A percentile compares a stretch with the other conserved stretches of the same genome.
Conservation (phyloP, 1,284 basidiomycete species). For the Melampsora occidentalis region DNA sequence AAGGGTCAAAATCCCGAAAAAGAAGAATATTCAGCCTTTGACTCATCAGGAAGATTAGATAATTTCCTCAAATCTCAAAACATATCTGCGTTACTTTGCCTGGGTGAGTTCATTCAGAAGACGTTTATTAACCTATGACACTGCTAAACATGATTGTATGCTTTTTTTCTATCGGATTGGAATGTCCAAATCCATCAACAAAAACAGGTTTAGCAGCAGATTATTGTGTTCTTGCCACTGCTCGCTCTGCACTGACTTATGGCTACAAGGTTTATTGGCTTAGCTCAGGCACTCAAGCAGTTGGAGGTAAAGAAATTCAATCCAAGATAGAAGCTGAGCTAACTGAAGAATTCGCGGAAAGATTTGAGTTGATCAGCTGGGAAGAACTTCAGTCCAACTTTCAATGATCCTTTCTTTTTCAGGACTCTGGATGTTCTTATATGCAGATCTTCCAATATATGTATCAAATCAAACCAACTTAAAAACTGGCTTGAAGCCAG, state of each 20-base stretch:
- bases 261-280: constrained; percentile 27
- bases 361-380: background rate
- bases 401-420: too few species aligned
- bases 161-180: constrained; percentile 1
- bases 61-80: background rate
- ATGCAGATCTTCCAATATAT: too few species aligned
- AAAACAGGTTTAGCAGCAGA: constrained; percentile 31
- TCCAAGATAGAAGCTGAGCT: background rate
- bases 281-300: background rate
- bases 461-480: too few species aligned
- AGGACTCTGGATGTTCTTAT: too few species aligned
- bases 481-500: too few species aligned
- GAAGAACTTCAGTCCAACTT: background rate
- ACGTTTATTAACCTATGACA: background rate
- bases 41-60: background rate
- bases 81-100: constrained; percentile 5
- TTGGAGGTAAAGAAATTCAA: constrained; percentile 2
- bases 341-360: background rate
- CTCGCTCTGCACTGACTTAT: background rate
- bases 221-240: constrained; percentile 15
- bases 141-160: background rate
- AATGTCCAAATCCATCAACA: background rate
- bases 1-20: background rate
- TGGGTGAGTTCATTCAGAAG: constrained; percentile 29
- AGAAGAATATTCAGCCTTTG: too few species aligned